Base-by-base conservation (phyloP, 192 early-diverging fungal species). In the Funneliformis mosseae region DNA sequence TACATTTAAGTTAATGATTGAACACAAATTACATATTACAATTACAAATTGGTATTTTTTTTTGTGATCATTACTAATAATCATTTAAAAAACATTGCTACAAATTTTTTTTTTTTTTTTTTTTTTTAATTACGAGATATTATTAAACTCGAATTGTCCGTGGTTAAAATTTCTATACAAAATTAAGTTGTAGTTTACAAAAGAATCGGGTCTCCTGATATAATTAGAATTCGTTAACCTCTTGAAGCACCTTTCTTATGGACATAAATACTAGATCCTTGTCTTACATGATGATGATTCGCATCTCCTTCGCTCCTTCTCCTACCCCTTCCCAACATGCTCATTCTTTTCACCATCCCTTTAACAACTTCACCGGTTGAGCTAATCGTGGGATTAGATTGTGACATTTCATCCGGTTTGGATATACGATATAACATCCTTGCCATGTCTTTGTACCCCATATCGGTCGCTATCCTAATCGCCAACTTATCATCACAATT, bases 361-460 rank as follows among this genome's bases (percentile, higher is more conserved):
- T 66, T 66, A 10, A 66, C 23, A 10, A 66, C 23, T 28, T 66
- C 63, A 10, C 27, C 25, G 8, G 10, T 28, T 9, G 55, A 4
- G 21, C 14, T 18, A 59, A 10, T 4, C 8, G 12, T 12, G 21
- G 55, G 21, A 59, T 18, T 59, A 59, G 0, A 21, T 59, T 21
- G 55, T 12, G 55, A 59, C 42, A 8, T 16, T 43, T 14, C 33
- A 33, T 33, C 33, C 33, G 21, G 33, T 43, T 71, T 71, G 4
- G 39, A 39, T 14, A 71, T 76, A 48, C 50, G 74, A 62, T 79
- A 79, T 50, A 79, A 68, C 6, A 18, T 18, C 18, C n/a, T 79
- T 11, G 77, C 77, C 66, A 79, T 79, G 33, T 79, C 77, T 55
- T 79, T 79, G 55, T 79, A 79, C 39, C 77, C 77, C 3, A 67